Percentiles rank a stretch among this genome's conserved stretches.
Evolutionary conservation across 495 filamentous ascomycete genomes (phyloP).

Genomic region (Entonaema liquescens): DNA sequence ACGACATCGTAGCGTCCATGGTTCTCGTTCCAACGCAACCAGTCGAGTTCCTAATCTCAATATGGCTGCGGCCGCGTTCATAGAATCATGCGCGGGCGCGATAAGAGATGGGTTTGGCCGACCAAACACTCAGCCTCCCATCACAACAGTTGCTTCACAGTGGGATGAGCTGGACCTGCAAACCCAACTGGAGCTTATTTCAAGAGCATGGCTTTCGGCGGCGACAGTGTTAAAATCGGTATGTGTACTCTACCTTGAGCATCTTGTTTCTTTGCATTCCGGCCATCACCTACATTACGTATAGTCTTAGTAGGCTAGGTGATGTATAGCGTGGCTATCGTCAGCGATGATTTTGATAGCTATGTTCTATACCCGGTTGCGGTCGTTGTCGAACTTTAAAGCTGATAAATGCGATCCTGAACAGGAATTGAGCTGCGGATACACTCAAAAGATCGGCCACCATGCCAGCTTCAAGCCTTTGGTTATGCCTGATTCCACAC

Average conservation of each 20-base stretch:
- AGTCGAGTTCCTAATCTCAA: constrained; percentile 52
- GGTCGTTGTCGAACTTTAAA: constrained; percentile 34
- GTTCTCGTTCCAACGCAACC: constrained; percentile 47
- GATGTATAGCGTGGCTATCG: background rate
- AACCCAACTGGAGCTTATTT: constrained; percentile 49
- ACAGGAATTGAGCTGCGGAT: constrained; percentile 37
- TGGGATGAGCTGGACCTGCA: constrained; percentile 52
- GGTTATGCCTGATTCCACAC: constrained; percentile 37
- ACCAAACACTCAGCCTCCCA: constrained; percentile 40
- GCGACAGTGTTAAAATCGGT: constrained; percentile 37
- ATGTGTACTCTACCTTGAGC: constrained; percentile 22
- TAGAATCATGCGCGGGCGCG: constrained; percentile 47
- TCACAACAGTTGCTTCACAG: constrained; percentile 38
- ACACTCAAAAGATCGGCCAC: constrained; percentile 6
- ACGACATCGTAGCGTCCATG: constrained; percentile 53
- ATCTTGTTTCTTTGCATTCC: constrained; percentile 33
- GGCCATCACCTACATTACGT: constrained; percentile 11
- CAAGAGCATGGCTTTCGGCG: constrained; percentile 47
- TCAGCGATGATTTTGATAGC: background rate
- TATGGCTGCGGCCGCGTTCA: constrained; percentile 55
- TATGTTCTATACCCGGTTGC: constrained; percentile 12
- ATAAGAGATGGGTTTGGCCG: constrained; percentile 42
- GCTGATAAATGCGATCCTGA: constrained; percentile 41
- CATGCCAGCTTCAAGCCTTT: constrained; percentile 22
- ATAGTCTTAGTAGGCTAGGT: background rate